These are phyloP conservation scores for Rhodocollybia butyracea DNA, from an alignment of 768 basidiomycete species.

Conservation along the genomic window DNA sequence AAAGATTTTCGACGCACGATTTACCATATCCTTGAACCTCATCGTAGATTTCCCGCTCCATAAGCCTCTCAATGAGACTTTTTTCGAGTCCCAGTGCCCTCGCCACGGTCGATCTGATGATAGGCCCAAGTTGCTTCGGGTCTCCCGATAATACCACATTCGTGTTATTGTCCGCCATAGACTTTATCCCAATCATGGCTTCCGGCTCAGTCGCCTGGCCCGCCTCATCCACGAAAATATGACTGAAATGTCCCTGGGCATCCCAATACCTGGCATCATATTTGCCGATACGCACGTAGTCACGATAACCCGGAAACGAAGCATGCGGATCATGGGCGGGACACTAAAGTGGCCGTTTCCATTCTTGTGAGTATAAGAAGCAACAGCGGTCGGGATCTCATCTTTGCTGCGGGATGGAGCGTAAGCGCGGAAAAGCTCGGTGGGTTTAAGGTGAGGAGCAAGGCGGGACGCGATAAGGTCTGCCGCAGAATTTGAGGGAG, in stretches of 20 bases:
- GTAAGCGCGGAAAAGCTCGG: constrained; percentile 53
- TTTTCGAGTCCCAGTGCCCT: constrained; percentile 32
- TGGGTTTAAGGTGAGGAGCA: constrained; percentile 18
- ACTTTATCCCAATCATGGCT: constrained; percentile 46
- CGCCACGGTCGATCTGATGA: constrained; percentile 37
- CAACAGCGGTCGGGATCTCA: constrained; percentile 43
- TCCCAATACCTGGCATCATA: constrained; percentile 51
- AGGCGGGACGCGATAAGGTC: constrained; percentile 55
- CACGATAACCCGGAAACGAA: constrained; percentile 51
- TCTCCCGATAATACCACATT: constrained; percentile 42
- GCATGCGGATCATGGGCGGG: constrained; percentile 33
- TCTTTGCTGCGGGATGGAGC: constrained; percentile 46
- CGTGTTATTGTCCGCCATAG: constrained; percentile 29
- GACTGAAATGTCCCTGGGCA: constrained; percentile 61
- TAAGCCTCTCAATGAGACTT: constrained; percentile 38
- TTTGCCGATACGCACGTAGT: constrained; percentile 65
- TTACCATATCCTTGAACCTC: constrained; percentile 19
- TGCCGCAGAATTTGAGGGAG: constrained; percentile 65
- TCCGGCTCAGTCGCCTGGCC: constrained; percentile 74
- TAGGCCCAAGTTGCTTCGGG: constrained; percentile 45
- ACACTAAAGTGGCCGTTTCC: constrained; percentile 37
- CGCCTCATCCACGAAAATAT: constrained; percentile 72
- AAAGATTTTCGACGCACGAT: constrained; percentile 10
- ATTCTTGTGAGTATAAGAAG: constrained; percentile 30
- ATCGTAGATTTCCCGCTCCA: constrained; percentile 22